These are phyloP conservation scores for Yarrowia phangngaensis DNA, from an alignment of 805 yeast species.

Conservation along the genomic window DNA sequence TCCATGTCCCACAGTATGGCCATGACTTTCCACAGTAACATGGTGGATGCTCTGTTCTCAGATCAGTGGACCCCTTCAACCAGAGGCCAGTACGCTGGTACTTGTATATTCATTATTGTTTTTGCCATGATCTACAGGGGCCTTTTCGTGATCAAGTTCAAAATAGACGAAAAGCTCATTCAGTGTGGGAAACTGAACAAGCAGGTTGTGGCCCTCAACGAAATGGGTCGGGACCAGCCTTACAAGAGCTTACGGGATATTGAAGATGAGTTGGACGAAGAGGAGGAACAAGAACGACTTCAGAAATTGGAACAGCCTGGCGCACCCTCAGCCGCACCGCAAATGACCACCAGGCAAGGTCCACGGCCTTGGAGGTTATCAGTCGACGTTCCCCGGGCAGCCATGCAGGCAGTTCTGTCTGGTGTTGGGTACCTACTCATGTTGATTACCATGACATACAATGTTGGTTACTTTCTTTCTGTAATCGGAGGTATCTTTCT, in stretches of 20 bases:
- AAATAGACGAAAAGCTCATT: conserved; percentile 26
- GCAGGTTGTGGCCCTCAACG: conserved; percentile 27
- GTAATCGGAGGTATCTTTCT: conserved; percentile 35
- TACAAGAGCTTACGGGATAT: conserved; percentile 23
- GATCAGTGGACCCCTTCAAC: conserved; percentile 34
- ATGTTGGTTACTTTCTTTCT: conserved; percentile 36
- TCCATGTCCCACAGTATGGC: conserved; percentile 28
- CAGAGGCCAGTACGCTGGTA: conserved; percentile 36
- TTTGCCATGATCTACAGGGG: conserved; percentile 33
- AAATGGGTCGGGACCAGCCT: conserved; percentile 27
- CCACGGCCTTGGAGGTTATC: conserved; percentile 26
- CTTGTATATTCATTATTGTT: conserved; percentile 35
- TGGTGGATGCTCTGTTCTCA: conserved; percentile 32
- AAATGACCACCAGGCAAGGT: conserved; percentile 7
- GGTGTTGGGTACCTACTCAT: conserved; percentile 32
- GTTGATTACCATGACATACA: conserved; percentile 37
- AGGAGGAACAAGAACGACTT: conserved; percentile 23
- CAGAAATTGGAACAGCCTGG: conserved; percentile 15
- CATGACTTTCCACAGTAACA: conserved; percentile 34
- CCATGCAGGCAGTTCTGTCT: conserved; percentile 31
- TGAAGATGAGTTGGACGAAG: conserved; percentile 28
- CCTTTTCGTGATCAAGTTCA: conserved; percentile 28
- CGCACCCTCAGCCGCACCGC: not conserved
- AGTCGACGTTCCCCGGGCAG: conserved; percentile 25
- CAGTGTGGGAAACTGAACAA: conserved; percentile 27